Conservation (phyloP, 148 eudicot genomes). For the Camellia granthamiana region DNA sequence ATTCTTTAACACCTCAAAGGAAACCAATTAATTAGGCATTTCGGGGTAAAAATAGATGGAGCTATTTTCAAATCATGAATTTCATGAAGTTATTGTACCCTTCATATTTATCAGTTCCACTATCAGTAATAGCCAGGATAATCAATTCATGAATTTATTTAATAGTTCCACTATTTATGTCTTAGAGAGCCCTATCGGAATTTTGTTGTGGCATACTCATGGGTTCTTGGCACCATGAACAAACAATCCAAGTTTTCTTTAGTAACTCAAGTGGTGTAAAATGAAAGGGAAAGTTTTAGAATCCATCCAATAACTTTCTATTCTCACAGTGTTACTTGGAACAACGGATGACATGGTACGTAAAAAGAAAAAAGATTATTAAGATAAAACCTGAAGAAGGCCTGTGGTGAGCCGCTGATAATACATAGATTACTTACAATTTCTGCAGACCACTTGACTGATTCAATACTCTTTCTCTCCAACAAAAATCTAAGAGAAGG, state of each 20-base stretch:
- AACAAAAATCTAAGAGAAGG: slow-evolving; percentile 45
- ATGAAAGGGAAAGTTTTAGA: not conserved
- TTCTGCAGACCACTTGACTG: slow-evolving; percentile 61
- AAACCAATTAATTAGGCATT: not conserved
- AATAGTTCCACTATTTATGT: not conserved
- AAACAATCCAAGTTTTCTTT: no score
- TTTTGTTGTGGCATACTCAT: not conserved
- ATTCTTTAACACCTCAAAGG: no score
- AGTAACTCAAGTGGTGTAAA: not conserved
- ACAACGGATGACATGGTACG: not conserved
- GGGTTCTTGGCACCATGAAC: no score
- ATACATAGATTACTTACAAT: slow-evolving; percentile 44
- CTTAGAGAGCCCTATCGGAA: not conserved
- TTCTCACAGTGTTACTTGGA: not conserved
- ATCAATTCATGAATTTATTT: not conserved
- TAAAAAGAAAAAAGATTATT: not conserved
- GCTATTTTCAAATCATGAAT: no score
- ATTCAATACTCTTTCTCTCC: slow-evolving; percentile 55
- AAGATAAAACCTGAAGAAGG: not conserved
- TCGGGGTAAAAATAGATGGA: not conserved
- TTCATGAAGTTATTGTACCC: not conserved
- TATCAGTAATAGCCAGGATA: not conserved
- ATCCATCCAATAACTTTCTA: not conserved
- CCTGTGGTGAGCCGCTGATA: not conserved
- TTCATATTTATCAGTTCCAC: not conserved